These are phyloP conservation scores for Phytopythium helicoides DNA, from an alignment of 352 stramenopile genomes.

Conservation along the genomic window DNA sequence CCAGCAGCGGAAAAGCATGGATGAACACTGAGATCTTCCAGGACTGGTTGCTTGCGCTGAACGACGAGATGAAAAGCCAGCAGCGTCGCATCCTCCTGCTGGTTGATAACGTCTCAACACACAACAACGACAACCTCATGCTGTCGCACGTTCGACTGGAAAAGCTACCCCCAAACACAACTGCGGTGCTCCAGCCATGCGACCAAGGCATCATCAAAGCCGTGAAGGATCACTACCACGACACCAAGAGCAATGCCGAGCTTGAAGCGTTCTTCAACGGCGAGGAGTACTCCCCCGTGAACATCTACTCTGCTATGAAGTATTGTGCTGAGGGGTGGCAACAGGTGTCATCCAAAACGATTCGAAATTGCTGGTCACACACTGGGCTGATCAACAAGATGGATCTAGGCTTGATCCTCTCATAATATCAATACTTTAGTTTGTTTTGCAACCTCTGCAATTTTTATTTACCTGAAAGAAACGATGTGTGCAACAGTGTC, in stretches of 20 bases:
- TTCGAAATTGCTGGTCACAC: constrained; percentile 17
- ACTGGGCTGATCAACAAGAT: constrained; percentile 12
- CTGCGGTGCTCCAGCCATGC: constrained; percentile 12
- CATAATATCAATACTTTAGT: constrained; percentile 18
- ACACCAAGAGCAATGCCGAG: constrained; percentile 1
- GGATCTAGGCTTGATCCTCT: constrained; percentile 5
- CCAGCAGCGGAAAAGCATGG: constrained; percentile 12
- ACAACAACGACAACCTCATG: constrained; percentile 8
- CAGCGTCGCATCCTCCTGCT: constrained; percentile 10
- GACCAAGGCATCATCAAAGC: constrained; percentile 20
- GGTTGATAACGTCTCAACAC: constrained; percentile 12
- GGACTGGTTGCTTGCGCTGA: constrained; percentile 8
- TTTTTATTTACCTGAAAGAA: not conserved
- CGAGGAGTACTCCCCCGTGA: not conserved
- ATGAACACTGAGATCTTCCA: constrained; percentile 15
- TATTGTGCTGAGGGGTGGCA: constrained; percentile 10
- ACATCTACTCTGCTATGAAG: constrained; percentile 13
- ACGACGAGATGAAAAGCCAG: constrained; percentile 5
- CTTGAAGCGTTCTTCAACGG: constrained; percentile 12
- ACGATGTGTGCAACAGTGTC: not conserved
- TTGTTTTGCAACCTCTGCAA: not conserved
- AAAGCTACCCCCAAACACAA: constrained; percentile 16
- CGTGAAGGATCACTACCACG: constrained; percentile 12
- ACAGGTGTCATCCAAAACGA: constrained; percentile 1
- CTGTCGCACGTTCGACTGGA: constrained; percentile 10